A percentile compares a stretch with the other conserved stretches of the same genome.
Evolutionary conservation across 768 basidiomycete genomes (phyloP).

Genomic region (Panaeolus papilionaceus): DNA sequence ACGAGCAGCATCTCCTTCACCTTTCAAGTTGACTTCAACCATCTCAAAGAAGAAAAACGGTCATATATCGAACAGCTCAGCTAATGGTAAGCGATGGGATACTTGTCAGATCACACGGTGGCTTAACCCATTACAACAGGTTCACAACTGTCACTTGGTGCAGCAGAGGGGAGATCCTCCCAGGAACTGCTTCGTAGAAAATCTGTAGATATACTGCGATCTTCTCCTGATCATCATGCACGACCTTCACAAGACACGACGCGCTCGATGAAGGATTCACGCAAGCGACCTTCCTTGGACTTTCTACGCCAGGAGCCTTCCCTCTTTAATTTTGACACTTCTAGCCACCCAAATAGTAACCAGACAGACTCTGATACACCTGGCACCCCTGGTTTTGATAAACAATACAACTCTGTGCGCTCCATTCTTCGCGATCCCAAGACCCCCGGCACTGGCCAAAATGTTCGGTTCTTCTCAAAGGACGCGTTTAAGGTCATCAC

Average conservation of each 20-base stretch:
- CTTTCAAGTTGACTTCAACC: constrained; percentile 39
- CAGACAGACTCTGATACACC: constrained; percentile 26
- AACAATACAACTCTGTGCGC: constrained; percentile 59
- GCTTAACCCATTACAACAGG: constrained; percentile 26
- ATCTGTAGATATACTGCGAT: constrained; percentile 41
- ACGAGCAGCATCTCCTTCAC: constrained; percentile 40
- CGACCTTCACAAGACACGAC: constrained; percentile 29
- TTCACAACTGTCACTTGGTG: constrained; percentile 39
- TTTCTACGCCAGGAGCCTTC: constrained; percentile 38
- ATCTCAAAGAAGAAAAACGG: constrained; percentile 59
- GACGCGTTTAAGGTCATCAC: constrained; percentile 71
- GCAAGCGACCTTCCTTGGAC: constrained; percentile 46
- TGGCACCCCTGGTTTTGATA: constrained; percentile 39
- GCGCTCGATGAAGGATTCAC: constrained; percentile 31
- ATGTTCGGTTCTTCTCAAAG: constrained; percentile 78
- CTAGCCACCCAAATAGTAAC: constrained; percentile 24
- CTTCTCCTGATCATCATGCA: constrained; percentile 21
- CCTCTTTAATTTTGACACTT: constrained; percentile 14
- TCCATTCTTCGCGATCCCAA: constrained; percentile 76
- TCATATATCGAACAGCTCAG: constrained; percentile 41
- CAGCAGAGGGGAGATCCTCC: constrained; percentile 25
- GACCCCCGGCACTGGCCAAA: constrained; percentile 80
- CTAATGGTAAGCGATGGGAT: constrained; percentile 39
- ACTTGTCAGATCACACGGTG: not conserved
- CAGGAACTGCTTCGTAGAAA: constrained; percentile 29